Evolutionary conservation across 352 stramenopile genomes (phyloP), one percentile per base, ranked within the genome.

Genomic region (Phytophthora multivora): DNA sequence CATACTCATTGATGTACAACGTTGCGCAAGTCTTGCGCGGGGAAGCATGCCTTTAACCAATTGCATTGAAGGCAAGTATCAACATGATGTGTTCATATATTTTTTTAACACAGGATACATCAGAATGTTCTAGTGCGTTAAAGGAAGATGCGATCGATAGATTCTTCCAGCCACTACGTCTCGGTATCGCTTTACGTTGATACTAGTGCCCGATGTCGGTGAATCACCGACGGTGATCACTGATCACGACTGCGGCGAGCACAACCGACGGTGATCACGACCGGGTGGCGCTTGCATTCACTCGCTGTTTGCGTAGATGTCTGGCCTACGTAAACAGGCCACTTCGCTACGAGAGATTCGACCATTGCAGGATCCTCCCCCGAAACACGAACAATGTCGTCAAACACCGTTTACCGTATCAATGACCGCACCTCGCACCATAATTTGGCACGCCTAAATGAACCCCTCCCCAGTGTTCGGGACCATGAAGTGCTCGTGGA

Each of bases 401-500:
- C 47, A 33, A 59, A 70, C 28, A 5, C 52, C 6, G 60, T 66
- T 4, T 70, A 61, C 50, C 66, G 66, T 45, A 61, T 67, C 54
- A 63, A 33, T 8, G 60, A 66, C 12, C 60, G 66, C 33, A 58
- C 59, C 7, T 66, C 59, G 38, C 60, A 74, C 54, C 61, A 63
- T 33, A 73, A 63, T 21, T 28, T 73, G 41, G 35, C 45, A 36
- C 19, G 38, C n/a, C 28, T 54, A 30, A 21, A n/a, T 3, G 66
- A 74, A 16, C 11, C 54, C 2, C 18, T 70, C 1, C 60, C 54
- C 11, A 36, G n/a, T 11, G 18, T 74, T 25, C 30, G 30, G 6
- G 50, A 58, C 25, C 54, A 63, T 42, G 49, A 69, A 53, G 67
- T 75, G 2, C 63, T 75, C 25, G 56, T 75, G 10, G 43, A 70